Evolutionary conservation across 2,329 filamentous ascomycete species (phyloP).

Genomic region (Penicillium italicum): DNA sequence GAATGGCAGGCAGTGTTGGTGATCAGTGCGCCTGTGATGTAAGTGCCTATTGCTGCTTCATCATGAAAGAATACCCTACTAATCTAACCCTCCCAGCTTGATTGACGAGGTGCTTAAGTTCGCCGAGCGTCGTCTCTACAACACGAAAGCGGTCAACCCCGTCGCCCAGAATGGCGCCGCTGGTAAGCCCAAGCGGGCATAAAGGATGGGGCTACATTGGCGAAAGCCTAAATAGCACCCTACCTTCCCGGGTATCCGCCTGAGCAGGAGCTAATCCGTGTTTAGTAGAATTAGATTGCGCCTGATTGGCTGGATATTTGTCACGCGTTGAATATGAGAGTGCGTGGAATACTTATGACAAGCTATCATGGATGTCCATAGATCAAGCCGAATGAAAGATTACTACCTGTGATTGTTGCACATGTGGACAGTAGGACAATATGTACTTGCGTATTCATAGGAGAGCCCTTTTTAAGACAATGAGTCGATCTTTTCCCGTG

Average conservation of each 20-base stretch:
- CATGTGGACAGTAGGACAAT: neutral
- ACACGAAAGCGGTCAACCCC: constrained; percentile 17
- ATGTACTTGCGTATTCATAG: neutral
- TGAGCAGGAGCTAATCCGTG: neutral
- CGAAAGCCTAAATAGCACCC: neutral
- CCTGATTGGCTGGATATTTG: neutral
- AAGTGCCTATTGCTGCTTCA: constrained; percentile 46
- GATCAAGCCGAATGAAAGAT: constrained; percentile 7
- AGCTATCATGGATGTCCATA: constrained; percentile 8
- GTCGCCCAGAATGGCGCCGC: constrained; percentile 29
- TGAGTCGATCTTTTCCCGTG: neutral
- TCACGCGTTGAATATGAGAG: neutral
- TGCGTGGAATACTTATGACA: neutral
- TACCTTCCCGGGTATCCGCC: neutral
- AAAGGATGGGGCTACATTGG: constrained; percentile 12
- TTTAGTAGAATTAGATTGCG: constrained; percentile 7
- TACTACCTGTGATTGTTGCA: neutral
- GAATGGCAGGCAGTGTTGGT: constrained; percentile 91
- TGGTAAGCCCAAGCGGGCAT: constrained; percentile 38
- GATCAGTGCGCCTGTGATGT: constrained; percentile 91
- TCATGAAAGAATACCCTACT: neutral
- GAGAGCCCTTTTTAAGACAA: neutral
- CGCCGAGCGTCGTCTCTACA: constrained; percentile 65
- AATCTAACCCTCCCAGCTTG: constrained; percentile 49
- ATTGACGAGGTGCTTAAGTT: constrained; percentile 84